These are phyloP conservation scores for Tetragonia tetragonoides DNA, from an alignment of 148 eudicot genomes.

Conservation along the genomic window DNA sequence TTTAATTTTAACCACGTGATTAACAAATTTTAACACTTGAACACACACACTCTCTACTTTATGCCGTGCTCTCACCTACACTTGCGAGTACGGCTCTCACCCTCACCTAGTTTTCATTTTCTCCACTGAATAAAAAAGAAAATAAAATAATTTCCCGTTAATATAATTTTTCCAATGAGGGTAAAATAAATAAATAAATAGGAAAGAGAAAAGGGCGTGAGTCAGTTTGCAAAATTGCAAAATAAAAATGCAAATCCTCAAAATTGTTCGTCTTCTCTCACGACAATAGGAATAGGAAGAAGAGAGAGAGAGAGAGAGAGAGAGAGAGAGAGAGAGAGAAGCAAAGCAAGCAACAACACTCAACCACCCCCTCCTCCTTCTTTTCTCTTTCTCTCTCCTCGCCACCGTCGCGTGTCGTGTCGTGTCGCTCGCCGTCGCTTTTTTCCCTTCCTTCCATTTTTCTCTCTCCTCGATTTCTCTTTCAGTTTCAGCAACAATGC, in stretches of 20 bases:
- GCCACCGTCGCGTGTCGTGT: conserved; percentile 12
- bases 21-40: no score
- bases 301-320: not conserved
- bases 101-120: no score
- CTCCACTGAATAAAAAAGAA: no score
- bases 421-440: not conserved
- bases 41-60: no score
- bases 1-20: no score
- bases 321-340: not conserved
- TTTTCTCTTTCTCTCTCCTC: conserved; percentile 17
- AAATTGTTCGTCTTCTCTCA: conserved; percentile 15
- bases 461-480: not conserved
- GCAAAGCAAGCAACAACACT: conserved; percentile 19
- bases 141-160: no score
- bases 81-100: no score
- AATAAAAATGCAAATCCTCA: not conserved
- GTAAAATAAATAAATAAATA: no score
- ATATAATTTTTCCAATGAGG: no score
- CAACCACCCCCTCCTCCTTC: conserved; percentile 28
- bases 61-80: no score
- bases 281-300: conserved; percentile 11
- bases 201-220: no score
- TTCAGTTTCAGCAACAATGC: conserved; percentile 34
- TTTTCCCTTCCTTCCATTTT: not conserved
- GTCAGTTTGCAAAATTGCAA: no score